A percentile compares a stretch with the other conserved stretches of the same genome.
These are phyloP conservation scores for Xylariaceae sp. DNA, from an alignment of 2,329 filamentous ascomycete species.

Conservation along the genomic window DNA sequence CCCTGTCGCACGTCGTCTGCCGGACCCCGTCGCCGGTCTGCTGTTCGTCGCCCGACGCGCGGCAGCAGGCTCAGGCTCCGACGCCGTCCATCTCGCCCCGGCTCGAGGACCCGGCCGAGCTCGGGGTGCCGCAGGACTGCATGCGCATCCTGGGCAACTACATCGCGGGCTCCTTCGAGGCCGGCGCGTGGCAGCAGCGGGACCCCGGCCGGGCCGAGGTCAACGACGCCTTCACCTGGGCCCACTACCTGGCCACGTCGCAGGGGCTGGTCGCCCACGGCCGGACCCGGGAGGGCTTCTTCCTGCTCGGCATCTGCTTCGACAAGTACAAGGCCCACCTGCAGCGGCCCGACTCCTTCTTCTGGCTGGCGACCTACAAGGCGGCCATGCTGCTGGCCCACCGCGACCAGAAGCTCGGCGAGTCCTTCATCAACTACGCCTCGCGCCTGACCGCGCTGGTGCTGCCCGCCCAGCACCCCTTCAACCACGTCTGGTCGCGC, in stretches of 20 bases:
- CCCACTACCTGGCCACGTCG: constrained; percentile 22
- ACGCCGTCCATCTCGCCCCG: constrained; percentile 13
- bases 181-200: constrained; percentile 16
- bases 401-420: constrained; percentile 14
- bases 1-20: constrained; percentile 16
- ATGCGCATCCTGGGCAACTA: constrained; percentile 22
- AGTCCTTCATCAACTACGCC: constrained; percentile 20
- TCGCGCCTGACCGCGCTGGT: constrained; percentile 17
- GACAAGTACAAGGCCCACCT: constrained; percentile 21
- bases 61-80: too few species aligned
- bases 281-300: constrained; percentile 19
- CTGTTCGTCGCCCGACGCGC: constrained; percentile 5
- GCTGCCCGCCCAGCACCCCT: constrained; percentile 18
- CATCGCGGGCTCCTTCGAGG: constrained; percentile 15
- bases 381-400: constrained; percentile 20
- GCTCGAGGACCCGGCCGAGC: constrained; percentile 17
- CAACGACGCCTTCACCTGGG: constrained; percentile 22
- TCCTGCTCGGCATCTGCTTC: constrained; percentile 19
- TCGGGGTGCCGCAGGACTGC: constrained; percentile 20
- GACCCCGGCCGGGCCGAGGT: constrained; percentile 12
- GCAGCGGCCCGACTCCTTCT: constrained; percentile 20
- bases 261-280: constrained; percentile 21
- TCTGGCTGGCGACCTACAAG: constrained; percentile 23
- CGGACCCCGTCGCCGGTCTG: constrained; percentile 22
- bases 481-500: constrained; percentile 21